Conservation (phyloP, 768 basidiomycete genomes). For the Mycena vitilis region DNA sequence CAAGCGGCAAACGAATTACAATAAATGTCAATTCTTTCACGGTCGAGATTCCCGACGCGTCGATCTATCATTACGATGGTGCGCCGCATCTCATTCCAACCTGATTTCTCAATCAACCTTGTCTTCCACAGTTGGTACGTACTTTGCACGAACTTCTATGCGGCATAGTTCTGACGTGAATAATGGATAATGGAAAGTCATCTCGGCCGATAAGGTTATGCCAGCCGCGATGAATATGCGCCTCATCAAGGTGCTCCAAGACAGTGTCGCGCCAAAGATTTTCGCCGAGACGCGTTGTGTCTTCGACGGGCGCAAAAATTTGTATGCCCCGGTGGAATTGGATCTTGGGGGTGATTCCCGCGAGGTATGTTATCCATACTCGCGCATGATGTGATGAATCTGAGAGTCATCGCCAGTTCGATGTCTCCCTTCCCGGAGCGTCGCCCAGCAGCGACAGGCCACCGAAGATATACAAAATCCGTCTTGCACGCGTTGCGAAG, state of each 20-base stretch:
- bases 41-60: conserved; percentile 59
- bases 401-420: conserved; percentile 28
- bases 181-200: conserved; percentile 52
- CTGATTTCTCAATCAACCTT: neutral
- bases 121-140: neutral
- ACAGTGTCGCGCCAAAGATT: conserved; percentile 52
- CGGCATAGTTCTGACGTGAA: conserved; percentile 3
- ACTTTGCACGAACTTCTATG: neutral
- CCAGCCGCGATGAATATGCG: conserved; percentile 62
- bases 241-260: conserved; percentile 61
- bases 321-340: conserved; percentile 61
- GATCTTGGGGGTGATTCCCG: conserved; percentile 51
- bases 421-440: conserved; percentile 55
- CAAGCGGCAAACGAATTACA: conserved; percentile 55
- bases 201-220: conserved; percentile 60
- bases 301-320: conserved; percentile 72
- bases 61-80: conserved; percentile 84
- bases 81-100: conserved; percentile 31
- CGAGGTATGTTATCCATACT: conserved; percentile 25
- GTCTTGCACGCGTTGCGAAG: conserved; percentile 65
- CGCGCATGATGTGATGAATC: too few species aligned
- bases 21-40: conserved; percentile 64
- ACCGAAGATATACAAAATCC: conserved; percentile 65
- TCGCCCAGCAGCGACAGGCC: conserved; percentile 47
- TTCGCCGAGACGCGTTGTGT: conserved; percentile 60